phyloP scores from a whole-genome alignment of 768 basidiomycete genomes.

The Amanita pseudoporphyria region DNA sequence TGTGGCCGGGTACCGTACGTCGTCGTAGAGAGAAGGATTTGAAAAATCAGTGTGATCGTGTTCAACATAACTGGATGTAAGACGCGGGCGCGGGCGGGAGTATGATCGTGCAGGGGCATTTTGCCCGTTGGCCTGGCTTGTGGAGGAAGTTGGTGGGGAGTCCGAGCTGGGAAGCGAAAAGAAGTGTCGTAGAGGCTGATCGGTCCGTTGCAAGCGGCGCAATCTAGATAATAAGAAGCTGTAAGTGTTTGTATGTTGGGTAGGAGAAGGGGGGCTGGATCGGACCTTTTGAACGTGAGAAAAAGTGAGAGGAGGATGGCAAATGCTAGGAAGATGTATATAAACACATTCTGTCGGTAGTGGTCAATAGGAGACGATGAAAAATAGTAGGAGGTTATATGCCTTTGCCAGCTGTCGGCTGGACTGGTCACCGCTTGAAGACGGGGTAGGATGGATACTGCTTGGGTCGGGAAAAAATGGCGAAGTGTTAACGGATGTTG shows the following conservation, averaged over 20 bases:
- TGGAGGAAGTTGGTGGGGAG: neutral
- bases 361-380: neutral
- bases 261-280: neutral
- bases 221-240: neutral
- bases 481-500: conserved; percentile 10
- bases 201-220: neutral
- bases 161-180: neutral
- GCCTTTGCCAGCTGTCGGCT: conserved; percentile 17
- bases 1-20: conserved; percentile 9
- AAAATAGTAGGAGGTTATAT: neutral
- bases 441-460: conserved; percentile 7
- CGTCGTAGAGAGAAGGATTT: neutral
- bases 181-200: conserved; percentile 2
- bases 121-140: neutral
- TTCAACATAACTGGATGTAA: neutral
- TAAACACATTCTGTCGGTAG: neutral
- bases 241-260: neutral
- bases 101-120: neutral
- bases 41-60: neutral
- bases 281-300: neutral
- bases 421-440: conserved; percentile 1
- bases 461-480: conserved; percentile 21
- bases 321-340: neutral
- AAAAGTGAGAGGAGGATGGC: neutral
- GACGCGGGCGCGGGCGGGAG: neutral